Percentiles rank a stretch among this genome's conserved stretches.
Evolutionary conservation across 257 asterid genomes (phyloP).

Genomic region (Vinca minor): DNA sequence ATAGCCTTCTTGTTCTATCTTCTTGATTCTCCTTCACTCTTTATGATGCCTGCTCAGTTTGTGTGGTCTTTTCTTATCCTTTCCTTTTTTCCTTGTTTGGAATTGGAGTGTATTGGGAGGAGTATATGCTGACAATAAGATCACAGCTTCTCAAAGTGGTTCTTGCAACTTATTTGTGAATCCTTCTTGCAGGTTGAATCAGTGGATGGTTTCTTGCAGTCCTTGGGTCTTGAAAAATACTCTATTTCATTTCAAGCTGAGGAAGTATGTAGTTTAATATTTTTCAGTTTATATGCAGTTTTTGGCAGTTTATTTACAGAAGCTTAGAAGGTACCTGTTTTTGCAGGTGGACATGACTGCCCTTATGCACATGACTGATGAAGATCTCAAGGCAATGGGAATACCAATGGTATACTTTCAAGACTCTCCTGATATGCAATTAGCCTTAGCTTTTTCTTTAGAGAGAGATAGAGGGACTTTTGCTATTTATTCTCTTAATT

Average conservation of each 20-base stretch:
- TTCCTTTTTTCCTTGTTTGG: background rate
- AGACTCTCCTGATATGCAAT: background rate
- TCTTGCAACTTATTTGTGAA: conserved; percentile 14
- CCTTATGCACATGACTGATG: conserved; percentile 91
- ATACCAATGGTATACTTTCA: conserved; percentile 68
- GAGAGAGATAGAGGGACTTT: no score
- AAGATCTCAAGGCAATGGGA: conserved; percentile 95
- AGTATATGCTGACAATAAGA: background rate
- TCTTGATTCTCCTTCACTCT: background rate
- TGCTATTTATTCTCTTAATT: no score
- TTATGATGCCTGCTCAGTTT: background rate
- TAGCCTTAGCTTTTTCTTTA: background rate
- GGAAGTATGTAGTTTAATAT: conserved; percentile 49
- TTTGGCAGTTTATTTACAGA: conserved; percentile 6
- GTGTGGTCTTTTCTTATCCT: background rate
- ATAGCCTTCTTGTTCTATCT: background rate
- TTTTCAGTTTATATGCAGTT: conserved; percentile 9
- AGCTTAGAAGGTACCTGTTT: conserved; percentile 13
- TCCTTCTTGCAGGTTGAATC: conserved; percentile 60
- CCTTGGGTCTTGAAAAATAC: conserved; percentile 85
- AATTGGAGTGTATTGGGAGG: background rate
- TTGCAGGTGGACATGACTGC: conserved; percentile 94
- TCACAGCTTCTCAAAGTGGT: background rate
- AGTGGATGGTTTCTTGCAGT: conserved; percentile 67
- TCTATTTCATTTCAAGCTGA: conserved; percentile 94